These are phyloP conservation scores for Fusarium cyanostomum DNA, from an alignment of 2,329 filamentous ascomycete species.

Conservation along the genomic window DNA sequence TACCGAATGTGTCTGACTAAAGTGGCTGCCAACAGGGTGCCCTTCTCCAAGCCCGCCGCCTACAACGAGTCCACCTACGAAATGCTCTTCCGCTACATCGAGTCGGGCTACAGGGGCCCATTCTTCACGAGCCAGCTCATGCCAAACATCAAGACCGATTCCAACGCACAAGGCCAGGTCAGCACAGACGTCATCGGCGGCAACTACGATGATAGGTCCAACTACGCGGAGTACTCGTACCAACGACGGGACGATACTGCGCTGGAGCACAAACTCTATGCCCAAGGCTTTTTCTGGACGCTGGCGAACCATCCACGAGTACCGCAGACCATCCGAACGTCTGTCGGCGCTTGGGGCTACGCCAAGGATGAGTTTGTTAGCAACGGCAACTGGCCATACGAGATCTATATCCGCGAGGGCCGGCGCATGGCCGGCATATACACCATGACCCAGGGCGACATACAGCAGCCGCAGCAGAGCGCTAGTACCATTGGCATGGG, in stretches of 20 bases:
- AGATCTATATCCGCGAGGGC: slow-evolving; percentile 31
- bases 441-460: slow-evolving; percentile 29
- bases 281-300: slow-evolving; percentile 31
- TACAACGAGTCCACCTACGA: slow-evolving; percentile 30
- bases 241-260: slow-evolving; percentile 9
- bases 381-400: slow-evolving; percentile 30
- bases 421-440: slow-evolving; percentile 28
- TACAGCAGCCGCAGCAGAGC: slow-evolving; percentile 12
- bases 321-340: slow-evolving; percentile 2
- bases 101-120: slow-evolving; percentile 23
- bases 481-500: slow-evolving; percentile 17
- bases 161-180: slow-evolving; percentile 27
- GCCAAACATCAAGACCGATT: slow-evolving; percentile 33
- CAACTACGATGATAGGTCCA: slow-evolving; percentile 18
- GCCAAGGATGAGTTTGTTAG: slow-evolving; percentile 28
- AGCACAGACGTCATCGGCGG: slow-evolving; percentile 33
- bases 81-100: slow-evolving; percentile 30
- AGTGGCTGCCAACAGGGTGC: slow-evolving; percentile 6
- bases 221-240: slow-evolving; percentile 30
- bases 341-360: slow-evolving; percentile 21
- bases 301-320: slow-evolving; percentile 26
- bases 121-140: slow-evolving; percentile 32
- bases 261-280: slow-evolving; percentile 20
- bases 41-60: slow-evolving; percentile 29
- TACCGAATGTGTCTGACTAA: slow-evolving; percentile 29